Evolutionary conservation across 2,329 filamentous ascomycete genomes (phyloP).

Genomic region (Aspergillus japonicus): DNA sequence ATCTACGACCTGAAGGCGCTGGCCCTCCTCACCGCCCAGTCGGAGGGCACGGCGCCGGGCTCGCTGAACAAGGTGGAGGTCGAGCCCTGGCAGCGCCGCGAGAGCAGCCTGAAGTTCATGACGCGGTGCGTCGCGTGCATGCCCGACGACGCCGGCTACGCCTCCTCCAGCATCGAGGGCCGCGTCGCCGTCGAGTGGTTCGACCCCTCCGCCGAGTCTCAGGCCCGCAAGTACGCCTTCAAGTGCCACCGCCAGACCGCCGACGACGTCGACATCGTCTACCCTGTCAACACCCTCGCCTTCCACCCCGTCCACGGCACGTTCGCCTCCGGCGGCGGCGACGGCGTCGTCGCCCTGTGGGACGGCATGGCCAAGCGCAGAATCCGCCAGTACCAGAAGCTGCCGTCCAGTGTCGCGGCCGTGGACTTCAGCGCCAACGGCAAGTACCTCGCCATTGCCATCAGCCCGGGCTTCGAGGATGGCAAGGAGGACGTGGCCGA

Average conservation of each 20-base stretch:
- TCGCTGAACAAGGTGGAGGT: conserved; percentile 50
- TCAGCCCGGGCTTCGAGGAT: conserved; percentile 85
- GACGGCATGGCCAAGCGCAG: conserved; percentile 87
- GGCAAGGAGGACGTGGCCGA: conserved; percentile 74
- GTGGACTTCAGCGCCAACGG: conserved; percentile 77
- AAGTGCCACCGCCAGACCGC: conserved; percentile 87
- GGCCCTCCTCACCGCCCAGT: conserved; percentile 52
- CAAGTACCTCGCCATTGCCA: conserved; percentile 72
- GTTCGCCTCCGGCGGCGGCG: conserved; percentile 85
- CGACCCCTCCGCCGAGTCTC: conserved; percentile 80
- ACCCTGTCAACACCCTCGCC: conserved; percentile 83
- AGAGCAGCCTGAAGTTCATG: conserved; percentile 94
- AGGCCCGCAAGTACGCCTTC: conserved; percentile 95
- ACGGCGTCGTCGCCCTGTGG: conserved; percentile 90
- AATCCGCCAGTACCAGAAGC: conserved; percentile 85
- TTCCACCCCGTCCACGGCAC: conserved; percentile 83
- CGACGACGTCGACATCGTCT: conserved; percentile 74
- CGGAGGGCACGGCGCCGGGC: conserved; percentile 34
- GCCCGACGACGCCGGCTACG: conserved; percentile 94
- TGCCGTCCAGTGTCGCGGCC: conserved; percentile 73
- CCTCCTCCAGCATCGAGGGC: conserved; percentile 88
- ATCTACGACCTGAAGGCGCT: conserved; percentile 86
- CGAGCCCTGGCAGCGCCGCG: conserved; percentile 87
- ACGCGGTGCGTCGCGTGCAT: conserved; percentile 91
- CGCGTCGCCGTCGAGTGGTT: conserved; percentile 98